Evolutionary conservation across 2,329 filamentous ascomycete species (phyloP), one percentile per base, ranked within the genome.

Genomic region (Aspergillus ibericus): DNA sequence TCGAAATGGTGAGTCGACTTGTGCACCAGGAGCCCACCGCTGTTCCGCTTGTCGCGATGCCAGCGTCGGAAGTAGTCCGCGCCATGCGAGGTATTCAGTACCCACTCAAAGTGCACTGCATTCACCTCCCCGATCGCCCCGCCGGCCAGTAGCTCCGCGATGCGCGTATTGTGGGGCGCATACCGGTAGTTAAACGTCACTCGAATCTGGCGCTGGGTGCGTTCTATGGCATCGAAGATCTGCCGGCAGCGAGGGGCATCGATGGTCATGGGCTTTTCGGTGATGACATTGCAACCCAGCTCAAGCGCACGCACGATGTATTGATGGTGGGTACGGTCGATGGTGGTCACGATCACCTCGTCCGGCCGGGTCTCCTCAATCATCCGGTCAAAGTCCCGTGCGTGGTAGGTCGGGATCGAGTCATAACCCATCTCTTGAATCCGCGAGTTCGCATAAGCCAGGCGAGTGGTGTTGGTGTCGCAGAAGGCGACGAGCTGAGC

Each of bases 171-270:
- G 72, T 87, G 85, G n/a, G 85, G 85, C 38, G 84, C 84, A 66
- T 87, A 87, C 20, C 85, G 81, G 72, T 87, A 87, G 73, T 88
- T 87, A 77, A 87, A 87, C 0, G 82, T 83, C 0, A 87, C 84
- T 15, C 85, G 79, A 3, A 87, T 78, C 38, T 78, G 77, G 12
- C 72, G 70, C 2, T 76, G 75, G 0, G 82, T 84, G 16, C 78
- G 74, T 52, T 82, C 77, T 15, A 84, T 83, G 12, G 83, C 81
- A 61, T 79, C 77, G 61, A 86, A 79, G 58, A 87, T 87, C 51
- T 79, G 76, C 6, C 72, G 75, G 70, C 83, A 85, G 2, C 83
- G 79, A 1, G 79, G 76, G 0, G 78, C 82, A 65, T 87, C 84
- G 63, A 86, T 83, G 0, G 85, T 87, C 85, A 87, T 87, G 4